Evolutionary conservation across 73 alveolate species (phyloP).

Genomic region (Diophrys appendiculata): DNA sequence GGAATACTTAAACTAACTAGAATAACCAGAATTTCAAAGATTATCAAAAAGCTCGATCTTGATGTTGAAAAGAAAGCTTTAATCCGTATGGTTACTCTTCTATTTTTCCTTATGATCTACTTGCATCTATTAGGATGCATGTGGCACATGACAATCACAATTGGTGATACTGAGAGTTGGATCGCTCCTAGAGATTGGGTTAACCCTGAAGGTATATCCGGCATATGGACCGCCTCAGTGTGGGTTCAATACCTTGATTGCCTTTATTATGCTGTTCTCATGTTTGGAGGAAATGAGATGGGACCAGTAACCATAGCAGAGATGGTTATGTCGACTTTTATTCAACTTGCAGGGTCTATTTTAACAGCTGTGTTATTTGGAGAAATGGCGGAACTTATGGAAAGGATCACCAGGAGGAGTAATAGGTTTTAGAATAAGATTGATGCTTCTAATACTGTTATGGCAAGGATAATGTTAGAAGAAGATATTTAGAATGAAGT

Average conservation of each 20-base stretch:
- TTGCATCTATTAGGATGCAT: conserved; percentile 23
- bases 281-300: conserved; percentile 16
- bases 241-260: neutral
- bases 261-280: conserved; percentile 18
- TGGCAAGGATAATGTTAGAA: neutral
- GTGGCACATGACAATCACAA: conserved; percentile 5
- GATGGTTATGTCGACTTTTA: neutral
- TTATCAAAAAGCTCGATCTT: conserved; percentile 28
- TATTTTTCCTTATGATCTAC: conserved; percentile 20
- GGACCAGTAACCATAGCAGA: neutral
- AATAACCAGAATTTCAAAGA: conserved; percentile 31
- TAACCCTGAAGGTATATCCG: neutral
- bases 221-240: neutral
- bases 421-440: neutral
- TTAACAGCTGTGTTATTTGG: conserved; percentile 3
- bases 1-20: conserved; percentile 63
- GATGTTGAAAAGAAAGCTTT: conserved; percentile 9
- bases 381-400: conserved; percentile 13
- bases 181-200: conserved; percentile 10
- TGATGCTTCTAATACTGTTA: conserved; percentile 16
- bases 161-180: conserved; percentile 13
- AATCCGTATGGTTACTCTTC: neutral
- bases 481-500: neutral
- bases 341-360: conserved; percentile 3
- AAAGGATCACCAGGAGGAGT: neutral